phyloP scores from a whole-genome alignment of 1,139 yeast genomes.

The Oligophagozyma castellii region DNA sequence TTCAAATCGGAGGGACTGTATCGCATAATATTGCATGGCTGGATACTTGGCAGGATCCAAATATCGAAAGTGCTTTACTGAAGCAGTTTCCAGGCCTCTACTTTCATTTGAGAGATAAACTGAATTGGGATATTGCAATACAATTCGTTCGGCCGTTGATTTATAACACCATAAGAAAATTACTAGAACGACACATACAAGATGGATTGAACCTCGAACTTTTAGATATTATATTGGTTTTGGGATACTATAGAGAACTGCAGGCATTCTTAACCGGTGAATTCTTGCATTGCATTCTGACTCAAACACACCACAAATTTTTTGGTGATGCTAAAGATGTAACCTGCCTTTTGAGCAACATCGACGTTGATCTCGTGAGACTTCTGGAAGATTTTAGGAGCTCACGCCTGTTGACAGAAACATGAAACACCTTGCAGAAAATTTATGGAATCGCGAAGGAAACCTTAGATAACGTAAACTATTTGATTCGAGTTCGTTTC shows the following conservation, averaged over 20 bases:
- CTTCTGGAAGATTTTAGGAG: constrained; percentile 1
- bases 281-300: constrained; percentile 1
- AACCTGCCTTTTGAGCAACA: too few species aligned
- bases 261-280: constrained; percentile 1
- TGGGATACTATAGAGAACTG: constrained; percentile 1
- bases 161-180: background rate
- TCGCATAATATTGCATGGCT: constrained; percentile 1
- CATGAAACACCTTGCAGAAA: too few species aligned
- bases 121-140: background rate
- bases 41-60: background rate
- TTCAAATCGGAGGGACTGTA: too few species aligned
- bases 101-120: constrained; percentile 3
- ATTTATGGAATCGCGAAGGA: too few species aligned
- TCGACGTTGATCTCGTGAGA: constrained; percentile 1
- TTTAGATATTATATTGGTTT: constrained; percentile 3
- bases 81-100: constrained; percentile 2
- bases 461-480: too few species aligned
- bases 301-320: constrained; percentile 3
- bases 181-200: background rate
- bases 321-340: background rate
- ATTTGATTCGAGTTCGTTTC: too few species aligned
- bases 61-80: background rate
- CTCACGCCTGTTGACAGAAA: background rate
- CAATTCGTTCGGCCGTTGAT: constrained; percentile 3
- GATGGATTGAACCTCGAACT: constrained; percentile 2